A percentile compares a stretch with the other conserved stretches of the same genome.
Evolutionary conservation across 176 grass and related monocot genomes (phyloP).

Genomic region (Pontederia paniculata): DNA sequence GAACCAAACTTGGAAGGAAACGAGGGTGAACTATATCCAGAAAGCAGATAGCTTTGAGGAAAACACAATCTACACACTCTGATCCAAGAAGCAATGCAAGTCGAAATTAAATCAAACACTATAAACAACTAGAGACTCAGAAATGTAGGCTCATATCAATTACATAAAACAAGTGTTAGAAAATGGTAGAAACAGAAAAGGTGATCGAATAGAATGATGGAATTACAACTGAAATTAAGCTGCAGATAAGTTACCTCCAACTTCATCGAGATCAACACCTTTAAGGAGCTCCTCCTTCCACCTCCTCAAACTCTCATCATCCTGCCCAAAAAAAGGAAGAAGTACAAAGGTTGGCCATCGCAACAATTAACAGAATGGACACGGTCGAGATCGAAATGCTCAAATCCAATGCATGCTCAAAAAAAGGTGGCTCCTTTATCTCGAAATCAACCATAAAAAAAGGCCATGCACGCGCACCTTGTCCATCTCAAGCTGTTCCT

Average conservation of each 20-base stretch:
- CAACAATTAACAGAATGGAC: background rate
- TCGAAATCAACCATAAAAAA: no score
- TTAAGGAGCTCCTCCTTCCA: conserved; percentile 91
- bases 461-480: conserved; percentile 31
- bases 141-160: no score
- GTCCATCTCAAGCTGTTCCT: conserved; percentile 97
- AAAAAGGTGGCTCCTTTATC: background rate
- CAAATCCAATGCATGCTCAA: background rate
- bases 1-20: no score
- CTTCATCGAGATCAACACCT: conserved; percentile 78
- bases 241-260: conserved; percentile 50
- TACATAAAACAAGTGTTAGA: no score
- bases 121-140: no score
- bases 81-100: no score
- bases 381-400: background rate
- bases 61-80: no score
- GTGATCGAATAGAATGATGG: background rate
- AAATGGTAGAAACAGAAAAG: no score
- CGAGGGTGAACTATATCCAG: no score
- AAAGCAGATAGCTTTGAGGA: no score
- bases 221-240: background rate
- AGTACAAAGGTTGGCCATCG: no score
- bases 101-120: no score
- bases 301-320: conserved; percentile 70
- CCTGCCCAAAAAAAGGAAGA: conserved; percentile 21